A percentile compares a stretch with the other conserved stretches of the same genome.
Conservation (phyloP, 305 asterid genomes). For the Plantago coronopus region DNA sequence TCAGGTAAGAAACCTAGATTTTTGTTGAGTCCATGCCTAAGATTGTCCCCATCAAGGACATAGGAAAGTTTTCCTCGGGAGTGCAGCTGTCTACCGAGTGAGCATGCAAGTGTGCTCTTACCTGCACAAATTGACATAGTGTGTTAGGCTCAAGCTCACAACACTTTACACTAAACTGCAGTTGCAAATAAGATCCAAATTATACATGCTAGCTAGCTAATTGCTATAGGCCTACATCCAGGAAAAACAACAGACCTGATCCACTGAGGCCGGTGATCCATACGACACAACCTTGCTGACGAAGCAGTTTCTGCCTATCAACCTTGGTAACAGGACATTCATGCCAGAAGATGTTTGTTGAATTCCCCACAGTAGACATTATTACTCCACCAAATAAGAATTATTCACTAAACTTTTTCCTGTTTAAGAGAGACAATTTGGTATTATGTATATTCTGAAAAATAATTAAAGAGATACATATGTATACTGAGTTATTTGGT, state of each 20-base stretch:
- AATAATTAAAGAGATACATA: no score
- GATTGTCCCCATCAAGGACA: constrained; percentile 93
- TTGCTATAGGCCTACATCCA: not conserved
- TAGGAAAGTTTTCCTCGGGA: constrained; percentile 81
- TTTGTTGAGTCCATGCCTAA: constrained; percentile 88
- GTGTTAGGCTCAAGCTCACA: not conserved
- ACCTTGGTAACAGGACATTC: constrained; percentile 68
- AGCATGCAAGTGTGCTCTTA: constrained; percentile 86
- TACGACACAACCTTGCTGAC: constrained; percentile 92
- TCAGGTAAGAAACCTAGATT: constrained; percentile 82
- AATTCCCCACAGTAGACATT: constrained; percentile 70
- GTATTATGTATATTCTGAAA: no score
- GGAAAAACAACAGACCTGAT: constrained; percentile 43
- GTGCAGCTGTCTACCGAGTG: constrained; percentile 81
- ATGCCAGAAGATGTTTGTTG: constrained; percentile 94
- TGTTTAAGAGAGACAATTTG: constrained; percentile 5
- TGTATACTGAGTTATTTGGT: no score
- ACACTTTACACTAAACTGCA: not conserved
- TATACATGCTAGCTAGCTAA: not conserved
- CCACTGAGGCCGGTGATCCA: constrained; percentile 99
- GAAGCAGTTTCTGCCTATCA: constrained; percentile 78
- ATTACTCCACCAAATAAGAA: not conserved
- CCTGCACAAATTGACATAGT: constrained; percentile 39
- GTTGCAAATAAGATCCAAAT: not conserved
- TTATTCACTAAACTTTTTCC: constrained; percentile 18